Percentiles rank a stretch among this genome's conserved stretches.
phyloP scores from a whole-genome alignment of 306 rosid genomes.

The Neltuma alba region DNA sequence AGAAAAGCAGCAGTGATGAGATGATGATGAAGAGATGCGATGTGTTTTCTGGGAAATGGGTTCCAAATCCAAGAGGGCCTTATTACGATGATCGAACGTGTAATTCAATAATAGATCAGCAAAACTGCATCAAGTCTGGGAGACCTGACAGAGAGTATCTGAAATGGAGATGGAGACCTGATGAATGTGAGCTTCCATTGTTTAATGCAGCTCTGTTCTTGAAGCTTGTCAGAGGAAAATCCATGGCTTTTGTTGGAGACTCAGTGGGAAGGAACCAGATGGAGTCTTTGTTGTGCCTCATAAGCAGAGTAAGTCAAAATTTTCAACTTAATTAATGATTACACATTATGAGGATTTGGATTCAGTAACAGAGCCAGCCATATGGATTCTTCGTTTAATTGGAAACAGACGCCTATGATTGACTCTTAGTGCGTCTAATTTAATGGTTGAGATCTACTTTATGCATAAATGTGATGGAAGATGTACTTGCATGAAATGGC shows the following conservation, averaged over 20 bases:
- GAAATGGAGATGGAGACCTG: constrained; percentile 89
- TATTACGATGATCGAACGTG: constrained; percentile 73
- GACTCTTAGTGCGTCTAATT: too few relatives aligned
- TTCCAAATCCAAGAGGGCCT: constrained; percentile 55
- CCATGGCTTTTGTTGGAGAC: constrained; percentile 86
- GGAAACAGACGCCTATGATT: too few relatives aligned
- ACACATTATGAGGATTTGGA: neutral
- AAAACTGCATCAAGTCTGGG: constrained; percentile 83
- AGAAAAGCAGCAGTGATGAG: constrained; percentile 8
- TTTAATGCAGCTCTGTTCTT: constrained; percentile 77
- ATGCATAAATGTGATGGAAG: neutral
- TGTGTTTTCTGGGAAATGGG: constrained; percentile 74
- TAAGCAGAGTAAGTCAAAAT: constrained; percentile 42
- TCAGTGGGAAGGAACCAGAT: constrained; percentile 86
- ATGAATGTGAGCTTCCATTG: constrained; percentile 74
- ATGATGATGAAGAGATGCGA: constrained; percentile 46
- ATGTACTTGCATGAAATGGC: neutral
- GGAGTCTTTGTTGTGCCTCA: constrained; percentile 83
- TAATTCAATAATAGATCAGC: constrained; percentile 60
- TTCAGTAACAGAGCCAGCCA: too few relatives aligned
- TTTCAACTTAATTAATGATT: neutral
- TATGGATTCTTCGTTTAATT: too few relatives aligned
- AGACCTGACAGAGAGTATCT: constrained; percentile 67
- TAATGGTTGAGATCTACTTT: neutral
- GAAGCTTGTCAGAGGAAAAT: constrained; percentile 68